Percentiles rank a stretch among this genome's conserved stretches.
Evolutionary conservation across 495 filamentous ascomycete species (phyloP).

Genomic region (Xylaria intraflava): DNA sequence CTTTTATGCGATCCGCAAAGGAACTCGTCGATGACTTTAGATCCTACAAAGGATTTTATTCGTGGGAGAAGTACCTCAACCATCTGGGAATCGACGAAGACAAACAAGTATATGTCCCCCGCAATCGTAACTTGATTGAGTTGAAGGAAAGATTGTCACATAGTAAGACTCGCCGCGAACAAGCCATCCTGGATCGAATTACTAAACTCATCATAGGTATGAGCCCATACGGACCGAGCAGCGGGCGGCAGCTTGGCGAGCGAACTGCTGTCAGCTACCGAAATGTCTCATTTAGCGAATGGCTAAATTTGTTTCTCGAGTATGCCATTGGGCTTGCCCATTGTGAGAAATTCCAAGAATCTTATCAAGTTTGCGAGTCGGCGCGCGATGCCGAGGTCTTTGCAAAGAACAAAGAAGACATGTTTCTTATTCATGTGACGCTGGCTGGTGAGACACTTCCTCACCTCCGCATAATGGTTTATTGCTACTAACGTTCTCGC

Average conservation of each 20-base stretch:
- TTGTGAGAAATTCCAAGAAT: slow-evolving; percentile 47
- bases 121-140: slow-evolving; percentile 55
- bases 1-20: slow-evolving; percentile 61
- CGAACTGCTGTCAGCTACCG: slow-evolving; percentile 48
- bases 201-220: slow-evolving; percentile 18
- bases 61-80: slow-evolving; percentile 59
- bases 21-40: slow-evolving; percentile 75
- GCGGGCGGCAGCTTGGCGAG: slow-evolving; percentile 16
- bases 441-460: slow-evolving; percentile 57
- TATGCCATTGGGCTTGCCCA: slow-evolving; percentile 71
- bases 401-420: slow-evolving; percentile 56
- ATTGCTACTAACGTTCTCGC: slow-evolving; percentile 12
- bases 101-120: slow-evolving; percentile 39
- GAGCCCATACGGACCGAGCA: slow-evolving; percentile 14
- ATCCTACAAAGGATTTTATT: slow-evolving; percentile 69
- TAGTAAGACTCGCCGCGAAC: slow-evolving; percentile 30
- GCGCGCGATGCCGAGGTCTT: slow-evolving; percentile 74
- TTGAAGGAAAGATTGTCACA: slow-evolving; percentile 60
- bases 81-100: slow-evolving; percentile 60
- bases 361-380: slow-evolving; percentile 69
- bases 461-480: neutral
- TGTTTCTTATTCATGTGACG: slow-evolving; percentile 69
- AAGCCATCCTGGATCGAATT: neutral
- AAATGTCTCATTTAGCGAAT: slow-evolving; percentile 69
- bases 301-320: slow-evolving; percentile 87